phyloP scores from a whole-genome alignment of 805 yeast genomes.

The Wickerhamomyces chaumierensis region DNA sequence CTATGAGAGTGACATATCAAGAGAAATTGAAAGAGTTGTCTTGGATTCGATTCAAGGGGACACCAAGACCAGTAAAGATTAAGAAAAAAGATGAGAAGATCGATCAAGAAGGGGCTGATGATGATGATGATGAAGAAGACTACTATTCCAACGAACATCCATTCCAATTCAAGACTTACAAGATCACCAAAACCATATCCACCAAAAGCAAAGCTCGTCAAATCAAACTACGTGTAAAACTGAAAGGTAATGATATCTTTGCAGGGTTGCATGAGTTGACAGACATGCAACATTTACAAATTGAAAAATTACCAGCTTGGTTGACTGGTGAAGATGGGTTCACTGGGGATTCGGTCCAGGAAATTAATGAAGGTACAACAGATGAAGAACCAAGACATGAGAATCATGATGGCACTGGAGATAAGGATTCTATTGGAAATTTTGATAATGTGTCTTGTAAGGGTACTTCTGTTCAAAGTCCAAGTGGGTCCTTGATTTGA shows the following conservation, averaged over 20 bases:
- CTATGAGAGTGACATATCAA: conserved; percentile 4
- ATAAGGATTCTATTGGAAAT: no score
- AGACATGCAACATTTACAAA: conserved; percentile 33
- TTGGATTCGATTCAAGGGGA: conserved; percentile 41
- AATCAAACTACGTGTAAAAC: conserved; percentile 23
- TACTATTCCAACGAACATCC: conserved; percentile 33
- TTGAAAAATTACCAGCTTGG: conserved; percentile 61
- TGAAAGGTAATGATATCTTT: conserved; percentile 55
- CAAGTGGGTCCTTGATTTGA: no score
- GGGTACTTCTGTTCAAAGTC: no score
- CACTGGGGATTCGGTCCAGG: neutral
- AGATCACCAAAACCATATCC: conserved; percentile 23
- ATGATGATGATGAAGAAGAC: conserved; percentile 8
- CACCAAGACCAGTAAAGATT: conserved; percentile 2
- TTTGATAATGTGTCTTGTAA: no score
- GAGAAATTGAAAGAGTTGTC: conserved; percentile 32
- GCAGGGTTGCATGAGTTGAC: conserved; percentile 71
- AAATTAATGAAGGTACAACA: neutral
- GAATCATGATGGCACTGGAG: no score
- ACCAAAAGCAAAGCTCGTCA: conserved; percentile 8
- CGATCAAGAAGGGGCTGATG: no score
- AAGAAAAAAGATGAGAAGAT: conserved; percentile 7
- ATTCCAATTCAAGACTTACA: conserved; percentile 48
- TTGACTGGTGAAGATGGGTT: conserved; percentile 55
- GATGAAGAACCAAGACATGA: no score